Evolutionary conservation across 306 rosid species (phyloP), one percentile per base, ranked within the genome.

Genomic region (Crotalaria pallida): DNA sequence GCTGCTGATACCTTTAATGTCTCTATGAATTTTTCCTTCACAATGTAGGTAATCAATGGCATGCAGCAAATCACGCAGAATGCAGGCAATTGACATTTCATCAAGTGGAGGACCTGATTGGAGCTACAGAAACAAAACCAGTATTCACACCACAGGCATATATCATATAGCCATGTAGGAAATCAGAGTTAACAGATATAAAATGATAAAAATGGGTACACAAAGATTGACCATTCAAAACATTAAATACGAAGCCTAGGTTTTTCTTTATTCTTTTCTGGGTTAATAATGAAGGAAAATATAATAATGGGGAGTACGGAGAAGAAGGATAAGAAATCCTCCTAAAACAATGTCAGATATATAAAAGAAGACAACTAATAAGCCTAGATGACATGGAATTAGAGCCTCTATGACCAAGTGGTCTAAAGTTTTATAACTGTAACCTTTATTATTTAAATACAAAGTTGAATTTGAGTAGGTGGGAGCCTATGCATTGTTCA

Each of bases 11-110:
- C 99, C 99, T 91, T 95, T 95, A 53, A 95, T 84, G 81, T 95
- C 99, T 79, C 99, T 83, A 80, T 95, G 99, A 74, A 95, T 95
- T 80, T 95, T 95, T 71, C 99, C 97, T 89, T 95, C 97, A 62
- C 22, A 83, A 53, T 91, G 99, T 50, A 95, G 85, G 83, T 95
- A 95, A 79, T 95, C 97, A 74, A 95, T 40, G 23, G 99, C 99
- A 82, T 86, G 99, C 82, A 95, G 77, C 90, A 95, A 82, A 83
- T 91, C 99, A 45, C 96, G 96, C 52, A 95, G 88, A 83, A 95
- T 91, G 83, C 90, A 91, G 58, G 85, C 92, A 80, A 95, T 95
- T 79, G 99, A 87, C 77, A 61, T 83, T 88, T 95, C 99, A 88
- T 95, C 99, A 33, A 95, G 83, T 21, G 97, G 99, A 17, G 84